A percentile compares a stretch with the other conserved stretches of the same genome.
Conservation (phyloP, 2,329 filamentous ascomycete genomes). For the Curvularia sp. region DNA sequence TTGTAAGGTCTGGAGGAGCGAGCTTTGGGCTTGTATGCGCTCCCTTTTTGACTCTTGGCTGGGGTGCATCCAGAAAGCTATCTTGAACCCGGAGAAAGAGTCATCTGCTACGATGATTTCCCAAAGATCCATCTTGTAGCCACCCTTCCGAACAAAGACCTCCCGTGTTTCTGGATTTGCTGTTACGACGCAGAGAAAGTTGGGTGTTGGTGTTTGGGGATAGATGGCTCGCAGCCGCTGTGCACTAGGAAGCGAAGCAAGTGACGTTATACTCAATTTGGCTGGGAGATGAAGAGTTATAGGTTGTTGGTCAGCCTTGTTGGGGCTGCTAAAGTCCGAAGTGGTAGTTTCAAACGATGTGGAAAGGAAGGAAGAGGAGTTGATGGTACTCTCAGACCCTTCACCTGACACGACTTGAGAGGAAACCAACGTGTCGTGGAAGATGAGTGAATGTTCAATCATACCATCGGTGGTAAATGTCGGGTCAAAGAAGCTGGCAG, state of each 20-base stretch:
- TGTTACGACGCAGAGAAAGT: slow-evolving; percentile 81
- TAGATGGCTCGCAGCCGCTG: slow-evolving; percentile 69
- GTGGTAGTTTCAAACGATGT: slow-evolving; percentile 47
- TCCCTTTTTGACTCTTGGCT: slow-evolving; percentile 20
- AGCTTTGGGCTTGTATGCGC: slow-evolving; percentile 30
- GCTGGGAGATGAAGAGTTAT: slow-evolving; percentile 25
- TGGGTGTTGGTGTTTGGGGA: slow-evolving; percentile 82
- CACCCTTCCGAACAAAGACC: slow-evolving; percentile 71
- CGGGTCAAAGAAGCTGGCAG: slow-evolving; percentile 25
- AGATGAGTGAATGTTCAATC: slow-evolving; percentile 77
- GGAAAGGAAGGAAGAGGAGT: slow-evolving; percentile 46
- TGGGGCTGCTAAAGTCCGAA: slow-evolving; percentile 31
- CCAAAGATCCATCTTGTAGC: slow-evolving; percentile 54
- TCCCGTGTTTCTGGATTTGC: slow-evolving; percentile 71
- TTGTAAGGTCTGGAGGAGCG: slow-evolving; percentile 52
- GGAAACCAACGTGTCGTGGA: slow-evolving; percentile 70
- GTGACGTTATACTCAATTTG: slow-evolving; percentile 61
- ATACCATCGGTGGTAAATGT: slow-evolving; percentile 56
- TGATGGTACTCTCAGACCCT: slow-evolving; percentile 40
- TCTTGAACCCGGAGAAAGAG: slow-evolving; percentile 77
- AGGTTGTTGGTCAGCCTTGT: slow-evolving; percentile 22
- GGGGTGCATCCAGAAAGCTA: slow-evolving; percentile 81
- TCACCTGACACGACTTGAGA: slow-evolving; percentile 57
- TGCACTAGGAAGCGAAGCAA: slow-evolving; percentile 74
- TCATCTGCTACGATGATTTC: slow-evolving; percentile 74